Evolutionary conservation across 495 filamentous ascomycete genomes (phyloP).

Genomic region (Talaromyces trachyspermus): DNA sequence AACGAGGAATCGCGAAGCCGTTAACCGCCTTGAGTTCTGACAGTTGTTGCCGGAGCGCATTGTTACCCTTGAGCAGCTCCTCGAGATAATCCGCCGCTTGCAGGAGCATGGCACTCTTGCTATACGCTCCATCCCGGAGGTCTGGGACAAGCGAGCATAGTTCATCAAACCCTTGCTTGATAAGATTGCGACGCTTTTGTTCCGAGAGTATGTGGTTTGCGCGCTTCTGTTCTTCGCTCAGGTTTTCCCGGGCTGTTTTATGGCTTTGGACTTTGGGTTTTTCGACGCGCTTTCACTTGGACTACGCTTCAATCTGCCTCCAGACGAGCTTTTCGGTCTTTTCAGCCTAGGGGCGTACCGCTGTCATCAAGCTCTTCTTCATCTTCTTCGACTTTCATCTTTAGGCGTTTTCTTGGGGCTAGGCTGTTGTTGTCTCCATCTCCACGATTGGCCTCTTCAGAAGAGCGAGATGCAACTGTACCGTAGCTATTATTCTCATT

Average conservation of each 20-base stretch:
- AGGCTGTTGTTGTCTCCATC: constrained; percentile 1
- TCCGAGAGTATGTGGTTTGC: constrained; percentile 86
- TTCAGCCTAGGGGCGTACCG: constrained; percentile 33
- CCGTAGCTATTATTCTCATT: background rate
- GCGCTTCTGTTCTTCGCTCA: constrained; percentile 77
- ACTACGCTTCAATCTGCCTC: constrained; percentile 21
- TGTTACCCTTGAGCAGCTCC: constrained; percentile 59
- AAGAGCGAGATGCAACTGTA: background rate
- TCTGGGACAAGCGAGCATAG: constrained; percentile 64
- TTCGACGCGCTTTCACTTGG: constrained; percentile 23
- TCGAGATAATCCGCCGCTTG: constrained; percentile 70
- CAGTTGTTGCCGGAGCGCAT: constrained; percentile 39
- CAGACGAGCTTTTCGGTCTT: constrained; percentile 39
- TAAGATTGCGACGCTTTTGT: constrained; percentile 73
- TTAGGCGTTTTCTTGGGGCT: constrained; percentile 31
- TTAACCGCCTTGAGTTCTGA: constrained; percentile 35
- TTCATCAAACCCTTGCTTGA: constrained; percentile 70
- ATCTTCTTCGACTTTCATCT: constrained; percentile 25
- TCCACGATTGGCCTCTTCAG: background rate
- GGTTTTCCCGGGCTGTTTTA: constrained; percentile 61
- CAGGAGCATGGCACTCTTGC: constrained; percentile 69
- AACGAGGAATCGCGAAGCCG: constrained; percentile 38
- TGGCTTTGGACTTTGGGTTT: constrained; percentile 24
- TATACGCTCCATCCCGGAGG: constrained; percentile 60
- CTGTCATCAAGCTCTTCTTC: constrained; percentile 27